These are phyloP conservation scores for Cyberlindnera japonica DNA, from an alignment of 805 yeast genomes.

Conservation along the genomic window DNA sequence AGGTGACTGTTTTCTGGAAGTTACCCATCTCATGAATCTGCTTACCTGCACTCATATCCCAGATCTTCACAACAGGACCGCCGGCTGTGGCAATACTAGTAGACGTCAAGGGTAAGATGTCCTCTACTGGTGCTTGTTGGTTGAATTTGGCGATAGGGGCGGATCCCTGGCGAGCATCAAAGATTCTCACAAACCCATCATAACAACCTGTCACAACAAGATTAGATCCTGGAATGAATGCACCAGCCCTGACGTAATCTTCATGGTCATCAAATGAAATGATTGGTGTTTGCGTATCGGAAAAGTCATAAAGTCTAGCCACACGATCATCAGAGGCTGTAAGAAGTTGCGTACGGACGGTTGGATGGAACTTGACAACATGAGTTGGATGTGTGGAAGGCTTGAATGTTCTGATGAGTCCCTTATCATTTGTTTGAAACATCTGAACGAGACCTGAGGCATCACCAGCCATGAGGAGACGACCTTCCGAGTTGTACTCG, in stretches of 20 bases:
- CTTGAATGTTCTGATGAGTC: slow-evolving; percentile 70
- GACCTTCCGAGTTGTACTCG: slow-evolving; percentile 88
- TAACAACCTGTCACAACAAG: slow-evolving; percentile 91
- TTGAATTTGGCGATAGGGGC: slow-evolving; percentile 61
- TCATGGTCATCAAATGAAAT: slow-evolving; percentile 68
- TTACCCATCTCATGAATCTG: slow-evolving; percentile 67
- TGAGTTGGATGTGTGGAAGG: slow-evolving; percentile 89
- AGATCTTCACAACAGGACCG: slow-evolving; percentile 77
- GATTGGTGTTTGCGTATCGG: slow-evolving; percentile 70
- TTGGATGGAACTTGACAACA: slow-evolving; percentile 88
- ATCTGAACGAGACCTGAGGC: slow-evolving; percentile 91
- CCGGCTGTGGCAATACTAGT: slow-evolving; percentile 73
- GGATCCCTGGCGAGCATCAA: slow-evolving; percentile 65
- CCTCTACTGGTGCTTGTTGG: slow-evolving; percentile 83
- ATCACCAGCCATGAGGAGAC: slow-evolving; percentile 89
- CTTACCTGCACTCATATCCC: slow-evolving; percentile 87
- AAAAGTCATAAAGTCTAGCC: slow-evolving; percentile 84
- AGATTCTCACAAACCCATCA: slow-evolving; percentile 81
- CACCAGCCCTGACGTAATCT: slow-evolving; percentile 84
- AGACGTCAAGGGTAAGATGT: slow-evolving; percentile 68
- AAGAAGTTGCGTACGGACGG: slow-evolving; percentile 65
- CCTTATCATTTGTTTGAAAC: slow-evolving; percentile 82
- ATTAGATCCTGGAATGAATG: slow-evolving; percentile 75
- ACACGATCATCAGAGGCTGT: slow-evolving; percentile 91
- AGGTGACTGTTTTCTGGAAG: slow-evolving; percentile 92